Evolutionary conservation across 2,329 filamentous ascomycete species (phyloP), one percentile per base, ranked within the genome.

Genomic region (Calonectria pauciramosa): DNA sequence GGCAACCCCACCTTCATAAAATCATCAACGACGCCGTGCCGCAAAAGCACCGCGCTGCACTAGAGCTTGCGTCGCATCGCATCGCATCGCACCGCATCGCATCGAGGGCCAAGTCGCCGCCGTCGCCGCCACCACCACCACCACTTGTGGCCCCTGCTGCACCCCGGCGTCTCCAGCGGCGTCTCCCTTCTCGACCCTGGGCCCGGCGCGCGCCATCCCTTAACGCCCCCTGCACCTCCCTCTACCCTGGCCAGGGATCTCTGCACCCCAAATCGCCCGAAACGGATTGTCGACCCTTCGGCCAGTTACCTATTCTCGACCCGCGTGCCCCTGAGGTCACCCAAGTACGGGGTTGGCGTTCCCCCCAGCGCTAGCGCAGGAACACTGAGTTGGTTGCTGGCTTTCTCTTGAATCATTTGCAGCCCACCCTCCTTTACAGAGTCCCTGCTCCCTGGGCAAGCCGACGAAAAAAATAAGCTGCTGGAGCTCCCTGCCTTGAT

Each of bases 231-330:
- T 38, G 36, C 20, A 30, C 23, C 41, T 30, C 32, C 6, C 38
- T 23, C 59, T 4, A 34, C 63, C 49, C 59, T 70, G 66, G 32
- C 41, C 67, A 73, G 66, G 71, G 71, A 70, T 73, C 66, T 36
- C 54, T 51, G 41, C 41, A 65, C 65, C 65, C 65, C 65, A 63
- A 38, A 56, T 38, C 59, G 41, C 66, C 66, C 66, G 65, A 65
- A 73, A 41, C 66, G 66, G 71, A 20, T 30, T 54, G 68, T 68
- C 36, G 36, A 49, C 28, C 51, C 11, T 47, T 68, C 49, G 66
- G 34, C 52, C 26, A 32, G 36, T 68, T 60, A 20, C 34, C 52
- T 54, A 16, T 68, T 59, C 52, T 38, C 52, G 54, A 49, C 44
- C 34, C 30, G 38, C 23, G 30, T 72, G 26, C 56, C 60, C 49